Conservation (phyloP, 345 rosid species). For the Moringa oleifera region DNA sequence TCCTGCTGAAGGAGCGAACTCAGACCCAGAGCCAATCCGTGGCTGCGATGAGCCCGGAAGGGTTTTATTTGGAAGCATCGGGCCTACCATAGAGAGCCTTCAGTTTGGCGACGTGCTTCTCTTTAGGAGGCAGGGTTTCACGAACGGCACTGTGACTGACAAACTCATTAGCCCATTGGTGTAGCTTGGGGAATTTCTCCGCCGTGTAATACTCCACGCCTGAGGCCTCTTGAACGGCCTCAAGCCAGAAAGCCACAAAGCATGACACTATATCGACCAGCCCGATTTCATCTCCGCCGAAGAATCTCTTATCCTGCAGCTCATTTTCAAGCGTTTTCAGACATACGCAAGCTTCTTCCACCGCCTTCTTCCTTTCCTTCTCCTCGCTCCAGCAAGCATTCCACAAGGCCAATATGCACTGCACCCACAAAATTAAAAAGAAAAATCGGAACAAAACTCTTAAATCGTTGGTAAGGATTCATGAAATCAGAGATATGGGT, state of each 20-base stretch:
- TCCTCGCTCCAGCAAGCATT: background rate
- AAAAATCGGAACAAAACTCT: background rate
- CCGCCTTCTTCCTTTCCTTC: constrained; percentile 4
- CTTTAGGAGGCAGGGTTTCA: background rate
- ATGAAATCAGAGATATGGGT: background rate
- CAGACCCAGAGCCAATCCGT: too few species aligned
- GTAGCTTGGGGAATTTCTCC: constrained; percentile 13
- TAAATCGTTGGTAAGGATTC: background rate
- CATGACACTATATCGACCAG: constrained; percentile 11
- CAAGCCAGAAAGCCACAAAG: constrained; percentile 9
- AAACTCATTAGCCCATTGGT: constrained; percentile 12
- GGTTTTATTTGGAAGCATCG: too few species aligned
- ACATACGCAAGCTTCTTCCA: constrained; percentile 9
- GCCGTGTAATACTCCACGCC: constrained; percentile 1
- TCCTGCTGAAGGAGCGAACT: too few species aligned
- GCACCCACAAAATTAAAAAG: background rate
- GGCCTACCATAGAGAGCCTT: too few species aligned
- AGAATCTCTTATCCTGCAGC: constrained; percentile 11
- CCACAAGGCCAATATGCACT: background rate
- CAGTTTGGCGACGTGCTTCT: background rate
- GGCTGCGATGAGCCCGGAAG: too few species aligned
- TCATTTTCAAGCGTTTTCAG: constrained; percentile 15
- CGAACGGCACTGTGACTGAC: background rate
- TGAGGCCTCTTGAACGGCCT: background rate
- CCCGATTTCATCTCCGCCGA: constrained; percentile 8